Conservation (phyloP, 495 filamentous ascomycete genomes). For the Eremomyces bilateralis region DNA sequence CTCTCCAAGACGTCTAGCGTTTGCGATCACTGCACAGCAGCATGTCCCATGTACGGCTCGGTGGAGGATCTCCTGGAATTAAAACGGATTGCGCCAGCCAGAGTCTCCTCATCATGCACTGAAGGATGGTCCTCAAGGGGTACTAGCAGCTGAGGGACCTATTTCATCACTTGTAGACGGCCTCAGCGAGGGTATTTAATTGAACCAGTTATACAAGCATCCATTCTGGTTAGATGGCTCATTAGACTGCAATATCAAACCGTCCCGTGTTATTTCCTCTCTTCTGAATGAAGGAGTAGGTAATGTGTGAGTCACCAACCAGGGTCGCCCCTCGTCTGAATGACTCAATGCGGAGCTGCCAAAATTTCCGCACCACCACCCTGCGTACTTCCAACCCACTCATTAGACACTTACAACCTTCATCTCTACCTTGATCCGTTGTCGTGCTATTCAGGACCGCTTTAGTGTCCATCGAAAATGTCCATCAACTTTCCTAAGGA, state of each 20-base stretch:
- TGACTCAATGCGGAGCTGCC: neutral
- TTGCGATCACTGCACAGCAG: neutral
- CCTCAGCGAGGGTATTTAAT: no score
- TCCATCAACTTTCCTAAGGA: constrained; percentile 83
- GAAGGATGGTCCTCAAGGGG: neutral
- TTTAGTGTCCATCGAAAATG: no score
- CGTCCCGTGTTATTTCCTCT: neutral
- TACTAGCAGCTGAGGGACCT: no score
- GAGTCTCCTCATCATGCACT: neutral
- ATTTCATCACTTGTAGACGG: no score
- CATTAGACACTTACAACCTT: neutral
- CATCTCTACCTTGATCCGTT: neutral
- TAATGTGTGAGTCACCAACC: neutral
- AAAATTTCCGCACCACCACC: no score
- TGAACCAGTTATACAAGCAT: no score
- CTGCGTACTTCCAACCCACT: neutral
- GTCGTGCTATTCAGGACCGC: no score
- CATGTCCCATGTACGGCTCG: neutral
- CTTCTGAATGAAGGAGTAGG: neutral
- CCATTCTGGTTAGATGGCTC: no score
- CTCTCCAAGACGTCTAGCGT: neutral
- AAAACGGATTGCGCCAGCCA: neutral
- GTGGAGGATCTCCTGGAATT: neutral
- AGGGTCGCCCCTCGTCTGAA: neutral
- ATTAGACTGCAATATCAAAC: neutral